These are phyloP conservation scores for Aspergillus haitiensis DNA, from an alignment of 495 filamentous ascomycete species.

Conservation along the genomic window DNA sequence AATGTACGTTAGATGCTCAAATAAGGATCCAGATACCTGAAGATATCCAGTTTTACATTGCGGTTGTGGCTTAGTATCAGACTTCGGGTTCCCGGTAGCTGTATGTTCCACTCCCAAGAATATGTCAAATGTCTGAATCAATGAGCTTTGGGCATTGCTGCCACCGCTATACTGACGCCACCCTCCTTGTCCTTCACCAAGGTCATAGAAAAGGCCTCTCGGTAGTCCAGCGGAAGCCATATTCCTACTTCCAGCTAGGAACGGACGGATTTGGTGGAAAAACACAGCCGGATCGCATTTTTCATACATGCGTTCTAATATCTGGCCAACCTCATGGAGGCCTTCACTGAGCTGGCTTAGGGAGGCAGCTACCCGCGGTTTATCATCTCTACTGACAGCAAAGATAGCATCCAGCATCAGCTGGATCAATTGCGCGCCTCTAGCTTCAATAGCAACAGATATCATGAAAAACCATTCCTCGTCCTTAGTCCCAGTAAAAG, in stretches of 20 bases:
- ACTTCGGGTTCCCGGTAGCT: conserved; percentile 71
- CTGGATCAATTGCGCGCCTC: conserved; percentile 77
- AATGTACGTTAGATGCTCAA: neutral
- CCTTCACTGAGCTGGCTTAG: conserved; percentile 74
- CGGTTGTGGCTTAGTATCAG: conserved; percentile 20
- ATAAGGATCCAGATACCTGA: conserved; percentile 27
- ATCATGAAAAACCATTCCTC: conserved; percentile 98
- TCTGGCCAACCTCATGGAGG: conserved; percentile 71
- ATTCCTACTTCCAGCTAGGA: conserved; percentile 91
- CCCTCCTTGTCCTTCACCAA: conserved; percentile 63
- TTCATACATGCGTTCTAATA: conserved; percentile 85
- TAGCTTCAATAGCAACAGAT: conserved; percentile 92
- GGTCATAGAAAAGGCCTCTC: conserved; percentile 82
- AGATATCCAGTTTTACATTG: conserved; percentile 30
- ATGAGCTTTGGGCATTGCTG: conserved; percentile 89
- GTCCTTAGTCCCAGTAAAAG: conserved; percentile 89
- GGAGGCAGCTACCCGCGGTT: conserved; percentile 62
- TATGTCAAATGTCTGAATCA: conserved; percentile 92
- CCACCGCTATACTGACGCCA: conserved; percentile 84
- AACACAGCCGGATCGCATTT: conserved; percentile 83
- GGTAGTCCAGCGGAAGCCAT: conserved; percentile 92
- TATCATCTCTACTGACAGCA: conserved; percentile 65
- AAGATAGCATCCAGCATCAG: conserved; percentile 82
- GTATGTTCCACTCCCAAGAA: conserved; percentile 84
- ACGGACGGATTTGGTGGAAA: conserved; percentile 87